Evolutionary conservation across 1,284 basidiomycete species (phyloP), one percentile per base, ranked within the genome.

Genomic region (Anthracocystis setariae): DNA sequence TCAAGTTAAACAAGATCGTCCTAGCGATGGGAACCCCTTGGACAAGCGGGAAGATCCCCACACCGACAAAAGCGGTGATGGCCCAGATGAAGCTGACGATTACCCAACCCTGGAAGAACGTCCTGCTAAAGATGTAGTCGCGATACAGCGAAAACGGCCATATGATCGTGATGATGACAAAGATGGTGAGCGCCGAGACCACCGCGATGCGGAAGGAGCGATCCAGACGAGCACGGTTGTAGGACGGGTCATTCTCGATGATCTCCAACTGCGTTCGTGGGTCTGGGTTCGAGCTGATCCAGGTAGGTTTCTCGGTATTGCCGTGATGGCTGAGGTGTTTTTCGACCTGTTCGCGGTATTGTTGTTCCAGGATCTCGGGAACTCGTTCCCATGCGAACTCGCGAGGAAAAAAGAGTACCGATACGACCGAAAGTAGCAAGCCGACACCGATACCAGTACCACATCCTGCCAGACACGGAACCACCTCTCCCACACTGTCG

Each of bases 121-220:
- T 51, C 25, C 56, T 54, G 9, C 63, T 60, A 54, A 83, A 83
- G 47, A 81, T 74, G 69, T 81, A 82, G 55, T 75, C 69, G 8
- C 80, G 66, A 58, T 81, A 83, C 40, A 83, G 73, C 9, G 66
- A 66, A 37, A 82, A 77, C 2, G 81, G 81, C 74, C 74, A 81
- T 37, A 83, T 75, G 59, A 82, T 71, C 57, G 79, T 77, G 49
- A 82, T 70, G 15, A 79, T 74, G 10, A 79, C 58, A 46, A 78
- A 78, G 37, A 76, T 55, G 8, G 66, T 53, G 7, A 60, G 57
- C 3, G 65, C 51, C 8, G 67, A 54, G 27, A 47, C 24, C 13
- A 60, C 46, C 1, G 76, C 62, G 48, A 76, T 54, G 21, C 61
- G 47, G 53, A 73, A 67, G 38, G 43, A 51, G 10, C 61, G 56